A percentile compares a stretch with the other conserved stretches of the same genome.
Evolutionary conservation across 495 filamentous ascomycete species (phyloP).

Genomic region (Chlorociboria aeruginascens): DNA sequence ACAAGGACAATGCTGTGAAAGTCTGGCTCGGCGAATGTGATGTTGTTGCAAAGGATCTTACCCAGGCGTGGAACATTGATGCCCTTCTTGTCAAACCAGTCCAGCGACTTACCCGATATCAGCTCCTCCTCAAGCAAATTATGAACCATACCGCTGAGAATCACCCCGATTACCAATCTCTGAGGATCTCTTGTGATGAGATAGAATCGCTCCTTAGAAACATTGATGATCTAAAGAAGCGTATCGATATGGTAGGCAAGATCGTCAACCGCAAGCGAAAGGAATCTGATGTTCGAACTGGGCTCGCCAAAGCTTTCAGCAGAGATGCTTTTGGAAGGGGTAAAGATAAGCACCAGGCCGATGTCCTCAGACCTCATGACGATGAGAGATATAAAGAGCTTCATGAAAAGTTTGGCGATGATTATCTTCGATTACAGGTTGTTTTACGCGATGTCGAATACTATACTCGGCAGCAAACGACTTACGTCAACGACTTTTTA

Average conservation of each 20-base stretch:
- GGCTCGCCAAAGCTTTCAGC: conserved; percentile 80
- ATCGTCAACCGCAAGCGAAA: conserved; percentile 77
- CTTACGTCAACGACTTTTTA: conserved; percentile 60
- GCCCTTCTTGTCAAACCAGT: conserved; percentile 91
- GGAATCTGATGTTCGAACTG: conserved; percentile 74
- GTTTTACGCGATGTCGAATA: conserved; percentile 81
- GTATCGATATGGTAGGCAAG: conserved; percentile 78
- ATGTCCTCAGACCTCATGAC: conserved; percentile 56
- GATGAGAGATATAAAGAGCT: conserved; percentile 69
- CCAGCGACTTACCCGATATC: conserved; percentile 86
- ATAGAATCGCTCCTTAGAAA: conserved; percentile 63
- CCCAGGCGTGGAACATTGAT: conserved; percentile 84
- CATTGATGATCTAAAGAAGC: conserved; percentile 88
- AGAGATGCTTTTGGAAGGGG: conserved; percentile 26
- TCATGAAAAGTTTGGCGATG: conserved; percentile 69
- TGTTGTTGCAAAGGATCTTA: conserved; percentile 76
- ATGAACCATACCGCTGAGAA: conserved; percentile 64
- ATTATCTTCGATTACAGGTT: conserved; percentile 80
- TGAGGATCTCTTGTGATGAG: conserved; percentile 49
- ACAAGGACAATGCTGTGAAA: conserved; percentile 60
- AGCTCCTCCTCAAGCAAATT: conserved; percentile 66
- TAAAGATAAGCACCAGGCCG: conserved; percentile 32
- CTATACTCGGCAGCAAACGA: conserved; percentile 61
- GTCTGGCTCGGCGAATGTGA: conserved; percentile 91
- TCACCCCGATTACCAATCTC: conserved; percentile 66